phyloP scores from a whole-genome alignment of 1,284 basidiomycete species.

The Tylopilus sp. region DNA sequence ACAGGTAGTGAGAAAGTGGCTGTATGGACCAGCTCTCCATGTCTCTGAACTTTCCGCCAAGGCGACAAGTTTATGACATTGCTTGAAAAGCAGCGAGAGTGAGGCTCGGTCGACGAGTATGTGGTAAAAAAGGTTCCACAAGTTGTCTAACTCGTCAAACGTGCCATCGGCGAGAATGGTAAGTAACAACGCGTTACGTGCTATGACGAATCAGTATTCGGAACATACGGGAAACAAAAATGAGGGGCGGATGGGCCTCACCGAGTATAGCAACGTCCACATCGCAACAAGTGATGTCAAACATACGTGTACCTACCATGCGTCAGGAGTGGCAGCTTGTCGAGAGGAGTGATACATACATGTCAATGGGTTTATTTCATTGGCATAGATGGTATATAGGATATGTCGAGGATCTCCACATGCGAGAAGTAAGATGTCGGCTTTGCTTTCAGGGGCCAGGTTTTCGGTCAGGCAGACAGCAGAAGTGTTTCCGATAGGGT shows the following conservation, averaged over 20 bases:
- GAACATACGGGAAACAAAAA: not conserved
- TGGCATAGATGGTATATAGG: constrained; percentile 44
- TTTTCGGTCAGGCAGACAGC: constrained; percentile 49
- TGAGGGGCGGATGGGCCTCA: constrained; percentile 20
- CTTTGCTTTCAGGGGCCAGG: constrained; percentile 45
- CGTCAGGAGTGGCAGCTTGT: not conserved
- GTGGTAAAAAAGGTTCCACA: constrained; percentile 61
- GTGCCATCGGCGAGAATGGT: constrained; percentile 35
- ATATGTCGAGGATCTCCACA: constrained; percentile 59
- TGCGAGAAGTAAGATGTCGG: constrained; percentile 51
- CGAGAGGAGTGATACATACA: constrained; percentile 1
- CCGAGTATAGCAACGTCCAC: constrained; percentile 57
- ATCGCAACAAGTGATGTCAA: constrained; percentile 65
- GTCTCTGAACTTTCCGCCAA: constrained; percentile 37
- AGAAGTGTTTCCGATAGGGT: constrained; percentile 58
- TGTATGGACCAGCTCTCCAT: constrained; percentile 48
- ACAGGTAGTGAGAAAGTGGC: constrained; percentile 37
- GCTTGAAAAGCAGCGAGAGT: constrained; percentile 38
- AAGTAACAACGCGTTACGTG: constrained; percentile 42
- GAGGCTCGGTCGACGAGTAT: constrained; percentile 48
- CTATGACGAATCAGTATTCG: constrained; percentile 22
- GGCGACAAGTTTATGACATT: constrained; percentile 46
- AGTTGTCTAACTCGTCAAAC: constrained; percentile 12
- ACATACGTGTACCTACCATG: constrained; percentile 31
- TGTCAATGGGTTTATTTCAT: not conserved